Base-by-base conservation (phyloP, 306 rosid species). In the Boehmeria nivea region DNA sequence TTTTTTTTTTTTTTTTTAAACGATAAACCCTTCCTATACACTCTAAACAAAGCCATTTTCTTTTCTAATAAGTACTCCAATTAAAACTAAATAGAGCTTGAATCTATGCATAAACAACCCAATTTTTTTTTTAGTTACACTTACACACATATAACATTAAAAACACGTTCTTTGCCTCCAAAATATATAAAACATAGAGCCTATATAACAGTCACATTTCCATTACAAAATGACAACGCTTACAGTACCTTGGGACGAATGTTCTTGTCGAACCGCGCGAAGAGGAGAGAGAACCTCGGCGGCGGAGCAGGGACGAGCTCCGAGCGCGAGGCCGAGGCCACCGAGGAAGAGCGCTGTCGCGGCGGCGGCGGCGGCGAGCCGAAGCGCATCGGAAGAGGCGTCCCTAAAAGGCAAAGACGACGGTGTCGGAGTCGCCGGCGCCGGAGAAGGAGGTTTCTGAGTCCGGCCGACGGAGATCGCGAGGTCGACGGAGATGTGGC, bases 191-290 rank as follows among this genome's bases (percentile, higher is more conserved):
- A 43, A 0, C 1, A 1, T 1, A n/a, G n/a, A n/a, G n/a, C n/a
- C n/a, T n/a, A n/a, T 18, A 44, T 2, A 50, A 4, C 37, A 8
- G 5, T 10, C 6, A 9, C 21, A 25, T 18, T 7, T 31, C 36
- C 9, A 10, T 4, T 31, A 31, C 36, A 31, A 31, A 31, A 4
- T 10, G 36, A 31, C n/a, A n/a, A n/a, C n/a, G n/a, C n/a, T n/a
- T n/a, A n/a, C n/a, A 19, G 25, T 47, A 89, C 97, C 87, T 78
- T 72, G 84, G 61, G 40, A 21, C 38, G 64, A 59, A 60, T 63
- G 69, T 60, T 78, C 80, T 60, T 77, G 78, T 21, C 54, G 73
- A 67, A 60, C 59, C 7, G 62, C 15, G 6, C 75, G 58, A 1
- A 59, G 64, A 59, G 68, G 17, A 8, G 68, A 70, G 18, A 74